Conservation (phyloP, 352 stramenopile genomes). For the Pythium pyrilobum region DNA sequence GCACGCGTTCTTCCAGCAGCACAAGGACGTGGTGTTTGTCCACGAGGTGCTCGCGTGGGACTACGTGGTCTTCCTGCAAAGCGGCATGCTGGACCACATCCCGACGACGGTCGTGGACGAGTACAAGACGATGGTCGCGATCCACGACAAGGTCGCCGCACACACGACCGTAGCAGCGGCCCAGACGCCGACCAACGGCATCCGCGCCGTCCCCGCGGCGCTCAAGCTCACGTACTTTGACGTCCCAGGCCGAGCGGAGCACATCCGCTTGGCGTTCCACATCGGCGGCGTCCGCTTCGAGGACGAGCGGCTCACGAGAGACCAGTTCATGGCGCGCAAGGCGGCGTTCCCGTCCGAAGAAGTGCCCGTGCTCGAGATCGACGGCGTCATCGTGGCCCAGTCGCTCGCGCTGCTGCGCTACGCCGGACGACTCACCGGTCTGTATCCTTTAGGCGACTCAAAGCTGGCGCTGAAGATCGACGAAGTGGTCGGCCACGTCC, state of each 20-base stretch:
- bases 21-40: slow-evolving; percentile 11
- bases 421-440: slow-evolving; percentile 17
- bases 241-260: slow-evolving; percentile 18
- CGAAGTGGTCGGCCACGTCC: slow-evolving; percentile 44
- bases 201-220: neutral
- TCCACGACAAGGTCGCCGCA: slow-evolving; percentile 15
- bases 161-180: too few relatives aligned
- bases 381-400: slow-evolving; percentile 17
- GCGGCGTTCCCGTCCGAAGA: slow-evolving; percentile 20
- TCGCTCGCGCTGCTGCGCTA: slow-evolving; percentile 32
- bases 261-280: slow-evolving; percentile 21
- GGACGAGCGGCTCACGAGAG: slow-evolving; percentile 25
- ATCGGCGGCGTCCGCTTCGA: slow-evolving; percentile 26
- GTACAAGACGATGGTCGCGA: slow-evolving; percentile 12
- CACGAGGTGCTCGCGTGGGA: slow-evolving; percentile 24
- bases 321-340: slow-evolving; percentile 24
- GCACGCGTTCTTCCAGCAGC: neutral
- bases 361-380: slow-evolving; percentile 23
- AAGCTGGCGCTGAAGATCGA: slow-evolving; percentile 5
- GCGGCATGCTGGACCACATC: slow-evolving; percentile 7
- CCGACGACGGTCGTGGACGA: slow-evolving; percentile 12
- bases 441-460: slow-evolving; percentile 11
- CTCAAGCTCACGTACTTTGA: slow-evolving; percentile 32
- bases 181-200: too few relatives aligned
- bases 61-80: slow-evolving; percentile 9